phyloP scores from a whole-genome alignment of 441 rosid genomes.

The Metrosideros polymorpha region DNA sequence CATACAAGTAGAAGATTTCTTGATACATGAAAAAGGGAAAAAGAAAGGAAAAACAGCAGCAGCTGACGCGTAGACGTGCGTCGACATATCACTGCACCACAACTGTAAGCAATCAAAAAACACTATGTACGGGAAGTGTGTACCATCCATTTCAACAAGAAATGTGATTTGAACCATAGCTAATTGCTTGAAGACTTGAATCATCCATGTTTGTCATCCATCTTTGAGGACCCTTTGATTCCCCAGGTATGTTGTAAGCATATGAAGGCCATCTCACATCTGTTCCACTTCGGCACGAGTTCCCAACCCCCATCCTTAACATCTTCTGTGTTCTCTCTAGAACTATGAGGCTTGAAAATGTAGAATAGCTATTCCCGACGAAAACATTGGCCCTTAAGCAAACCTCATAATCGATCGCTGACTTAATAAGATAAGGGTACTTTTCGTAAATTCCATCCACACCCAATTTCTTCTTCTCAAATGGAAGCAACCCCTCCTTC shows the following conservation, averaged over 20 bases:
- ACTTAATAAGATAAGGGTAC: conserved; percentile 74
- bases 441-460: conserved; percentile 56
- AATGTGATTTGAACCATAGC: conserved; percentile 65
- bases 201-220: conserved; percentile 92
- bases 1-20: not conserved
- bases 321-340: conserved; percentile 85
- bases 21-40: not conserved
- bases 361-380: conserved; percentile 88
- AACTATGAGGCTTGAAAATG: conserved; percentile 85
- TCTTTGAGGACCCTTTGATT: conserved; percentile 50
- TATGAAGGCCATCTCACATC: conserved; percentile 73
- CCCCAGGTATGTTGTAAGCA: conserved; percentile 72
- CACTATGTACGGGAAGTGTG: not conserved
- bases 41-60: not conserved
- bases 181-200: conserved; percentile 64
- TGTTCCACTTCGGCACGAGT: conserved; percentile 24
- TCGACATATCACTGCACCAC: not conserved
- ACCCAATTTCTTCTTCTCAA: conserved; percentile 44
- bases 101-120: not conserved
- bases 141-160: conserved; percentile 37
- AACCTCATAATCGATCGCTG: conserved; percentile 94
- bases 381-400: conserved; percentile 78
- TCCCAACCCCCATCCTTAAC: conserved; percentile 44
- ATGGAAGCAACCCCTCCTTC: conserved; percentile 16
- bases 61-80: not conserved